Percentiles rank a stretch among this genome's conserved stretches.
phyloP scores from a whole-genome alignment of 108 stramenopile genomes.

The Schizochytrium sp. region DNA sequence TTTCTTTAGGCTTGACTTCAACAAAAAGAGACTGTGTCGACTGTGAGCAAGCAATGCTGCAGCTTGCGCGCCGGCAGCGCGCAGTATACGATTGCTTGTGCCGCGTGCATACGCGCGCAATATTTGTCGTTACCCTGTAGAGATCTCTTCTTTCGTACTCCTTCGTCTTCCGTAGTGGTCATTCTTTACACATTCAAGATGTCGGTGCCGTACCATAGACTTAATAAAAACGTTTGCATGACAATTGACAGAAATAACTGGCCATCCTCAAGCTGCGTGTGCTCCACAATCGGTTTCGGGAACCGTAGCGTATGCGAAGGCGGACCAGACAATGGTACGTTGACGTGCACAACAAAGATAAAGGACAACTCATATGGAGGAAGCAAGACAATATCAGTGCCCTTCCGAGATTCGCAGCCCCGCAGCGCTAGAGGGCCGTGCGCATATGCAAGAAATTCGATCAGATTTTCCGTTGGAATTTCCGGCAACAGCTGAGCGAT shows the following conservation, averaged over 20 bases:
- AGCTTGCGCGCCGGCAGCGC: too few species aligned
- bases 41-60: too few species aligned
- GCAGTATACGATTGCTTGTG: too few species aligned
- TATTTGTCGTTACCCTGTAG: neutral
- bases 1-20: too few species aligned
- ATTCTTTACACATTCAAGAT: neutral
- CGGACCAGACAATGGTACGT: neutral
- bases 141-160: neutral
- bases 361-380: neutral
- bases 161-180: neutral
- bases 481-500: neutral
- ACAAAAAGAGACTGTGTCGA: too few species aligned
- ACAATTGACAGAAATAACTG: neutral
- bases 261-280: neutral
- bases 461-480: neutral
- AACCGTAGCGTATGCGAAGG: neutral
- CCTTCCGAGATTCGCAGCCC: neutral
- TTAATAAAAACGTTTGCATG: neutral
- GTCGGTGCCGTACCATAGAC: neutral
- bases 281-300: neutral
- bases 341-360: neutral
- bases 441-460: neutral
- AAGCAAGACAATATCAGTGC: neutral
- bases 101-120: neutral
- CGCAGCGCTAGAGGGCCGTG: neutral